A percentile compares a stretch with the other conserved stretches of the same genome.
Evolutionary conservation across 805 yeast species (phyloP).

Genomic region (Cyberlindnera misumaiensis): DNA sequence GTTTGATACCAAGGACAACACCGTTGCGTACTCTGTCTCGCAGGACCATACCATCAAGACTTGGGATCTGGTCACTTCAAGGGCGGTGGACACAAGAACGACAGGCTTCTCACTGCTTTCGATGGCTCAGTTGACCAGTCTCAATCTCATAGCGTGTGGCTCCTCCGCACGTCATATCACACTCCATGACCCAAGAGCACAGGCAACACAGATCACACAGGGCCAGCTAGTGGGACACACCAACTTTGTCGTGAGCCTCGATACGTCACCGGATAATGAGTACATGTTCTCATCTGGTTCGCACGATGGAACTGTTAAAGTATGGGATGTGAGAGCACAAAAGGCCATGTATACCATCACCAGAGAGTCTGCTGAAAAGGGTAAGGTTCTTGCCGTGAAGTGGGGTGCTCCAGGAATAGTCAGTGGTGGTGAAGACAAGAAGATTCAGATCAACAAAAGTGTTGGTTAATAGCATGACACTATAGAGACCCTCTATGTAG

Average conservation of each 20-base stretch:
- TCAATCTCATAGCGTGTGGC: constrained; percentile 81
- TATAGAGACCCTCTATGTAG: not conserved
- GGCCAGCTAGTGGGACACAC: constrained; percentile 83
- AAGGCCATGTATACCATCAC: constrained; percentile 75
- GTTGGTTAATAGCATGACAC: constrained; percentile 4
- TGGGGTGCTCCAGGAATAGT: constrained; percentile 81
- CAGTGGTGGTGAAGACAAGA: constrained; percentile 92
- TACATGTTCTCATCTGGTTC: constrained; percentile 85
- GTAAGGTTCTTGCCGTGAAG: constrained; percentile 77
- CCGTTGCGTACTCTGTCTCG: constrained; percentile 89
- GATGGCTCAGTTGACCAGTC: constrained; percentile 55
- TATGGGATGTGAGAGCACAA: constrained; percentile 92
- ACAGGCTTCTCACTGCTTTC: constrained; percentile 84
- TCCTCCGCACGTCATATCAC: constrained; percentile 97
- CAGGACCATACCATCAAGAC: constrained; percentile 94
- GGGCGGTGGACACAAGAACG: constrained; percentile 79
- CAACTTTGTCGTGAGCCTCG: constrained; percentile 79
- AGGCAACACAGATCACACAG: constrained; percentile 52
- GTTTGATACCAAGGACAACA: constrained; percentile 63
- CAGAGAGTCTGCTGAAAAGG: constrained; percentile 51
- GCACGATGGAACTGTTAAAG: constrained; percentile 92
- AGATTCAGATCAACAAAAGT: constrained; percentile 70
- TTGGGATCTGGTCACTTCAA: constrained; percentile 88
- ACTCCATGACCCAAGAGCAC: constrained; percentile 82
- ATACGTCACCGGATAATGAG: constrained; percentile 68